phyloP scores from a whole-genome alignment of 2,329 filamentous ascomycete species.

The Diaporthe sp. region DNA sequence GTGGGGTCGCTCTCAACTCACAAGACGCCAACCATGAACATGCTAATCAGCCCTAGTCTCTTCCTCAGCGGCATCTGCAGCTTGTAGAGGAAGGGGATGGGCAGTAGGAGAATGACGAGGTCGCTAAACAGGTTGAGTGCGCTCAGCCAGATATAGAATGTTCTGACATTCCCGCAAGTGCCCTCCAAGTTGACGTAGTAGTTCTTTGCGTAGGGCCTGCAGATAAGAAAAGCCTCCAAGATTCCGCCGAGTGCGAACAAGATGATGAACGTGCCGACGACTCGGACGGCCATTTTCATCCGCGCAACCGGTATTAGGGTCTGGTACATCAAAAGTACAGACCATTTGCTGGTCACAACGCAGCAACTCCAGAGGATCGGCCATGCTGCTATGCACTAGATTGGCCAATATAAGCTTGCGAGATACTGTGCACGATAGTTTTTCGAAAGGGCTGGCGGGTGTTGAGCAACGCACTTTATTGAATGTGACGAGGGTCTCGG shows the following conservation, averaged over 20 bases:
- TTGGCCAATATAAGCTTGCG: background rate
- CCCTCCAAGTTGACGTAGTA: background rate
- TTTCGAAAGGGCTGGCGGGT: background rate
- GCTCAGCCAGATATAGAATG: constrained; percentile 3
- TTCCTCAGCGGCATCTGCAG: constrained; percentile 12
- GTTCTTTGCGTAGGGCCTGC: constrained; percentile 7
- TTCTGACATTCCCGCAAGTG: background rate
- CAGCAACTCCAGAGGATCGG: constrained; percentile 13
- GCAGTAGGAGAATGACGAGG: constrained; percentile 1
- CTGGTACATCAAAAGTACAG: background rate
- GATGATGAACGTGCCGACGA: background rate
- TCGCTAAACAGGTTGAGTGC: constrained; percentile 4
- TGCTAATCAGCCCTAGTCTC: constrained; percentile 4
- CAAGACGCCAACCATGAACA: constrained; percentile 13
- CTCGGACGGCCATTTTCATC: constrained; percentile 5
- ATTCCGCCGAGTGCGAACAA: constrained; percentile 1
- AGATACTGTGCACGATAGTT: background rate
- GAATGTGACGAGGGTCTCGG: background rate
- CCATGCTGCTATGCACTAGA: constrained; percentile 5
- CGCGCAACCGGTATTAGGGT: background rate
- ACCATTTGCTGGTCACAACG: constrained; percentile 3
- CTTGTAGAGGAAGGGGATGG: constrained; percentile 6
- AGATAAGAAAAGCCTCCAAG: background rate
- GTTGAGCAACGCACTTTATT: background rate
- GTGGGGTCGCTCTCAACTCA: background rate